Base-by-base conservation (phyloP, 768 basidiomycete genomes). In the Leccinum fibrillosum region DNA sequence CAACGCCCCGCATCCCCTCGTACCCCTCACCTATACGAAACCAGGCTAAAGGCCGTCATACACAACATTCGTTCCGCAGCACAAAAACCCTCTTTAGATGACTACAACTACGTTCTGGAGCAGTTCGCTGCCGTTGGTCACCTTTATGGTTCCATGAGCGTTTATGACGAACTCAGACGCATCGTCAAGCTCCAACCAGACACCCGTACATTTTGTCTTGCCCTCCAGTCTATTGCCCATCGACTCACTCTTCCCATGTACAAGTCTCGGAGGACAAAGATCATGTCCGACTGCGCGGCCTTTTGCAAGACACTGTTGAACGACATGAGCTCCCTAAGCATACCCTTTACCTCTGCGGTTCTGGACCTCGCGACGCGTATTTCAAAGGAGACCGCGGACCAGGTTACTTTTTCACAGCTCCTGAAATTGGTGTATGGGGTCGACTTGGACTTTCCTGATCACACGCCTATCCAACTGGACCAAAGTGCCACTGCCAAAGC, bases 51-150 rank as follows among this genome's bases (percentile, higher is more conserved):
- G 69, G 72, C 78, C 19, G 75, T 94, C 67, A 81, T 94, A 58
- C 78, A 78, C 53, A 89, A 89, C 69, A 91, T 92, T 23, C 84
- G 84, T 54, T 75, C 77, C 39, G 66, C 80, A 12, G 66, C 55
- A 68, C 71, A 47, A 78, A 82, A 21, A 56, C 80, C 72, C 12
- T 64, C 67, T 12, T 57, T 87, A 53, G 82, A 84, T 2, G 92
- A 93, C 69, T 93, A 88, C 69, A 80, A 92, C 68, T 86, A 86
- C 65, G 74, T 94, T 58, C 69, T 94, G 52, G 79, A 82, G 60
- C 88, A 90, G 59, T 90, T 90, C 59, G 87, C 90, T 34, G 83
- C 86, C 0, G 83, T 84, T 4, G 92, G 90, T n/a, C 81, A 92
- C 65, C 76, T 83, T 63, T 65, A 75, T 21, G 89, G 87, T 10